These are phyloP conservation scores for Cercospora nicotianae DNA, from an alignment of 2,329 filamentous ascomycete genomes.

Conservation along the genomic window DNA sequence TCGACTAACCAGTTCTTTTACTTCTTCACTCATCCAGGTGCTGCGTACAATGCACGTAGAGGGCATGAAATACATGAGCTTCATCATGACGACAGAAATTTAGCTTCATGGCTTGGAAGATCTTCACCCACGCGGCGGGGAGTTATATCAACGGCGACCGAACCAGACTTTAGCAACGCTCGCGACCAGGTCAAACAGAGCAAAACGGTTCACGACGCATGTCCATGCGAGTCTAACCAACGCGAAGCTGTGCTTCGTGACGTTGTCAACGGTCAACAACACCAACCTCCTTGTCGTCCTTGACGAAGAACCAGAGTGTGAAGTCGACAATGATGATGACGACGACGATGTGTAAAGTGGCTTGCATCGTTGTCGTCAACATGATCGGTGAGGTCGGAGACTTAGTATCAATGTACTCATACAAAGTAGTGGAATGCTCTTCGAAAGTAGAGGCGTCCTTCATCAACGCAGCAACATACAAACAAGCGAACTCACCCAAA, in stretches of 20 bases:
- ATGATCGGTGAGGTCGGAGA: neutral
- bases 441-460: neutral
- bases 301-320: neutral
- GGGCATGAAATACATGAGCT: neutral
- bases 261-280: neutral
- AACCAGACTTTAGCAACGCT: neutral
- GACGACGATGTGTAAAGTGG: neutral
- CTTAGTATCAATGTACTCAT: too few relatives aligned
- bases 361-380: neutral
- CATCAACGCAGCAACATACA: neutral
- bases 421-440: neutral
- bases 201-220: neutral
- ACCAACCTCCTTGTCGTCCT: neutral
- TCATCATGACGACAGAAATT: neutral
- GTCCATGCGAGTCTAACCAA: neutral
- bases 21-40: neutral
- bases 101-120: neutral
- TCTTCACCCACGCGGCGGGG: neutral
- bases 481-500: neutral
- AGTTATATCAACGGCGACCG: neutral
- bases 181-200: neutral
- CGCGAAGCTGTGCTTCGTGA: neutral
- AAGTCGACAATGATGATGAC: neutral
- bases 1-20: neutral
- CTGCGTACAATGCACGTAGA: neutral